These are phyloP conservation scores for Fraxinus dipetala DNA, from an alignment of 305 asterid species.

Conservation along the genomic window DNA sequence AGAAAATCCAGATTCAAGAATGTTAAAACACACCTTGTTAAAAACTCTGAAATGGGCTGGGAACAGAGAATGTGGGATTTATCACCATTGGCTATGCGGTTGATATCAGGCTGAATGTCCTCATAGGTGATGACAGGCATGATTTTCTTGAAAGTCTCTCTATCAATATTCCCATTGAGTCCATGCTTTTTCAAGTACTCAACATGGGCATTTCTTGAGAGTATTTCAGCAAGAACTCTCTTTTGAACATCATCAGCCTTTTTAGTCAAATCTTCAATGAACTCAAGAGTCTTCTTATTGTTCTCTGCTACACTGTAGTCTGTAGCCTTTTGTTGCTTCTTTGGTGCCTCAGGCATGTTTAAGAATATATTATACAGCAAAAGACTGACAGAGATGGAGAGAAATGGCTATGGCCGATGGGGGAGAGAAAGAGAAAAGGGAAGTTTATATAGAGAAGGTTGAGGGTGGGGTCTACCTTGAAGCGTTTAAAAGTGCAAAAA, in stretches of 20 bases:
- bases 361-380: neutral
- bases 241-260: conserved; percentile 57
- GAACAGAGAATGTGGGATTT: conserved; percentile 65
- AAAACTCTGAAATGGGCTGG: conserved; percentile 66
- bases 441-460: conserved; percentile 40
- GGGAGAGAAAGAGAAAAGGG: conserved; percentile 13
- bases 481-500: conserved; percentile 29
- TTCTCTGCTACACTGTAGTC: conserved; percentile 28
- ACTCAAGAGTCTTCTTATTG: conserved; percentile 47
- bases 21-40: conserved; percentile 50
- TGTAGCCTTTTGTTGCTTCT: conserved; percentile 5
- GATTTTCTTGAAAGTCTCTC: conserved; percentile 50
- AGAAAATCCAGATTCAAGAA: conserved; percentile 27
- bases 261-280: conserved; percentile 61
- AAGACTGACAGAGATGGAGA: conserved; percentile 12
- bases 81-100: conserved; percentile 74
- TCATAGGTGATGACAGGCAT: conserved; percentile 65
- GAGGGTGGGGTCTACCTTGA: conserved; percentile 27
- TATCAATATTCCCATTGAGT: conserved; percentile 39
- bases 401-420: conserved; percentile 21
- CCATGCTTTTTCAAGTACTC: conserved; percentile 56
- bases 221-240: conserved; percentile 57
- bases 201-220: conserved; percentile 51
- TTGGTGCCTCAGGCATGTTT: conserved; percentile 63
- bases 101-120: conserved; percentile 61